These are phyloP conservation scores for Poterioochromonas sp. DNA, from an alignment of 352 stramenopile species.

Conservation along the genomic window DNA sequence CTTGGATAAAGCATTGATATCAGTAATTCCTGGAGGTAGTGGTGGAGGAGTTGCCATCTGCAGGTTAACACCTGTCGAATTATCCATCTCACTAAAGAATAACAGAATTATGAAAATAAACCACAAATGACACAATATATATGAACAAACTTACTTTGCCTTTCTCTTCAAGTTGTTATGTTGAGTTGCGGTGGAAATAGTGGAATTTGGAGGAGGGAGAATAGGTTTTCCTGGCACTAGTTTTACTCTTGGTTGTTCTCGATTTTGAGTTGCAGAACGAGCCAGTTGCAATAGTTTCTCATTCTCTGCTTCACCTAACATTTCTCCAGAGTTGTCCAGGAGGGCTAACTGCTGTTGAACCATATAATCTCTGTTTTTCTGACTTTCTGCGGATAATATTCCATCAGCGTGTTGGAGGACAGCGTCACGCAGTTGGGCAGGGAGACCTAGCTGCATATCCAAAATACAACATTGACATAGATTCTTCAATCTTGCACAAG, in stretches of 20 bases:
- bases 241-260: constrained; percentile 16
- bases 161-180: neutral
- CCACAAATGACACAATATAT: neutral
- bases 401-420: constrained; percentile 41
- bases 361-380: neutral
- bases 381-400: neutral
- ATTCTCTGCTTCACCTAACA: neutral
- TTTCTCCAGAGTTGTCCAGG: neutral
- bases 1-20: neutral
- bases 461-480: constrained; percentile 97
- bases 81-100: neutral
- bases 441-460: constrained; percentile 92
- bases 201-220: neutral
- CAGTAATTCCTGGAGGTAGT: neutral
- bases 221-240: neutral
- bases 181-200: neutral
- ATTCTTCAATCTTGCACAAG: constrained; percentile 96
- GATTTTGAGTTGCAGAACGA: neutral
- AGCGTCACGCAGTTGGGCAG: constrained; percentile 69
- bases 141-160: neutral
- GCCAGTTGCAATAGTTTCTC: constrained; percentile 12
- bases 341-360: neutral
- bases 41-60: neutral
- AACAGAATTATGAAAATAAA: neutral
- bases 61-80: neutral